phyloP scores from a whole-genome alignment of 2,329 filamentous ascomycete genomes.

The Fonsecaea pedrosoi region DNA sequence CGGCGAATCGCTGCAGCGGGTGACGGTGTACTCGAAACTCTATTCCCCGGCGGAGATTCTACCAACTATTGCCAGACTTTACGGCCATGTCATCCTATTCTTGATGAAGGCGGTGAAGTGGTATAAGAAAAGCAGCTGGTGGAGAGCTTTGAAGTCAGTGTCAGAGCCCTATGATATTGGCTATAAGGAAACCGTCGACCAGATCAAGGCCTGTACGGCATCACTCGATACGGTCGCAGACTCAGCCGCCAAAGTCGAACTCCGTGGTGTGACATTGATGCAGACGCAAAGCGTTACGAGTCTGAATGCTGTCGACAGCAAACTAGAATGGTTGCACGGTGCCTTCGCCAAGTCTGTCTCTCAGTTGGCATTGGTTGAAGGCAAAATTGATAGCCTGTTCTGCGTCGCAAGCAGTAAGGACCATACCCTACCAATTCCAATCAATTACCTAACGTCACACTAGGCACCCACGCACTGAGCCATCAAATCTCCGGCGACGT shows the following conservation, averaged over 20 bases:
- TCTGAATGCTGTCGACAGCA: not conserved
- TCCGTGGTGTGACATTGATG: not conserved
- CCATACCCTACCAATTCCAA: not conserved
- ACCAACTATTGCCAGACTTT: conserved; percentile 33
- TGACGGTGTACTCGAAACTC: conserved; percentile 25
- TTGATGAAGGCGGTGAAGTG: conserved; percentile 34
- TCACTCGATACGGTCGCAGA: conserved; percentile 13
- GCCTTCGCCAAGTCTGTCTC: too few species aligned
- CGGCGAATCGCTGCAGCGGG: conserved; percentile 34
- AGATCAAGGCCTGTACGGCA: not conserved
- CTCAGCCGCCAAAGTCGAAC: conserved; percentile 3
- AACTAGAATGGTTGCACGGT: not conserved
- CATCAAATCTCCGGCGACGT: too few species aligned
- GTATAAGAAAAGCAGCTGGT: conserved; percentile 25
- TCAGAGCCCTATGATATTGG: not conserved
- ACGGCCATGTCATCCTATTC: conserved; percentile 40
- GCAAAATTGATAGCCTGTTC: too few species aligned
- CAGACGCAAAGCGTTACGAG: not conserved
- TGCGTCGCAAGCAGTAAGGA: not conserved
- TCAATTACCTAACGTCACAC: too few species aligned
- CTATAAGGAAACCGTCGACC: not conserved
- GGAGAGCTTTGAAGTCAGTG: not conserved
- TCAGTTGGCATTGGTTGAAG: too few species aligned
- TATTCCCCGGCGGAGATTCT: conserved; percentile 36
- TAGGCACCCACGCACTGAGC: too few species aligned